phyloP scores from a whole-genome alignment of 352 stramenopile genomes.

The Phytopythium delawarense region DNA sequence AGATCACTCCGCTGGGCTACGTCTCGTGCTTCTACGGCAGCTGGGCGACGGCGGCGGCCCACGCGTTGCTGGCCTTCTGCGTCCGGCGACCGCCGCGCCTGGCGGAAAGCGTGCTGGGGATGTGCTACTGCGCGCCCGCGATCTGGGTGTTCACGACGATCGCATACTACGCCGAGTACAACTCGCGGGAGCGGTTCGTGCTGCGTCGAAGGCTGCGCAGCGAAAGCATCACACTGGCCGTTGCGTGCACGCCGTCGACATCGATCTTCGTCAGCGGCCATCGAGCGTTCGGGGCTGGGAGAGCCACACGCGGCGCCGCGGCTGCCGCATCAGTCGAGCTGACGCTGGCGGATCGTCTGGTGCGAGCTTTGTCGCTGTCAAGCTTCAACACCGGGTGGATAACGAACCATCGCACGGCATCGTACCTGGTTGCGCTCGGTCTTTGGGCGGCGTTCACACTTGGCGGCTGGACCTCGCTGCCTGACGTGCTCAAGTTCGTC shows the following conservation, averaged over 20 bases:
- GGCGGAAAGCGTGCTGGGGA: constrained; percentile 53
- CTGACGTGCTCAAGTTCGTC: constrained; percentile 77
- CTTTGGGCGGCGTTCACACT: constrained; percentile 75
- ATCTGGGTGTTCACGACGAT: constrained; percentile 85
- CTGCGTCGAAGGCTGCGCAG: constrained; percentile 56
- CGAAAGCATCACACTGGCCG: constrained; percentile 75
- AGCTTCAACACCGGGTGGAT: constrained; percentile 12
- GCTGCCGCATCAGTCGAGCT: neutral
- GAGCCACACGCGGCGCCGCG: neutral
- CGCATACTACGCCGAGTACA: constrained; percentile 85
- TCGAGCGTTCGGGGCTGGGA: neutral
- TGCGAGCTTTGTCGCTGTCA: constrained; percentile 25
- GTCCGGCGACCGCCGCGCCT: constrained; percentile 36
- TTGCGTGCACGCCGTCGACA: constrained; percentile 47
- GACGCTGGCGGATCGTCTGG: constrained; percentile 5
- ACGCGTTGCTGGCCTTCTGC: constrained; percentile 47
- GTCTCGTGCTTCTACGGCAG: constrained; percentile 70
- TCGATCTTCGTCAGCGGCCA: neutral
- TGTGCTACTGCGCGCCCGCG: constrained; percentile 66
- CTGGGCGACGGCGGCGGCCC: constrained; percentile 56
- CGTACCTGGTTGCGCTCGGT: constrained; percentile 57
- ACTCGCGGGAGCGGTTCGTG: constrained; percentile 74
- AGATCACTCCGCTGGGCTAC: constrained; percentile 78
- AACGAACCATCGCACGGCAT: constrained; percentile 44
- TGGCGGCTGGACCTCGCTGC: constrained; percentile 73